These are phyloP conservation scores for Penicillium argentinense DNA, from an alignment of 495 filamentous ascomycete species.

Conservation along the genomic window DNA sequence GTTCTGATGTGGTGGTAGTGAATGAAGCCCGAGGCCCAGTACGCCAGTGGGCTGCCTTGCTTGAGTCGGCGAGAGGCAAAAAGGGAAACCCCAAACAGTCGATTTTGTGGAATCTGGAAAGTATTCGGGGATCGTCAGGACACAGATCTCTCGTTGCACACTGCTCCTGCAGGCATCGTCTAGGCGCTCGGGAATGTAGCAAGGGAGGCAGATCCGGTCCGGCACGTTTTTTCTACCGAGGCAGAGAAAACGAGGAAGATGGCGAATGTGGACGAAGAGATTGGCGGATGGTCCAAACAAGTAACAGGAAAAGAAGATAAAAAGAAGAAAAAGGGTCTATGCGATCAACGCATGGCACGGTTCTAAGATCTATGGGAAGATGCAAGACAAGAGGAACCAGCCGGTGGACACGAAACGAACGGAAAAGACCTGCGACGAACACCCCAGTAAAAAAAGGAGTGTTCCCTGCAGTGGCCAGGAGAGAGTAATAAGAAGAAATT, in stretches of 20 bases:
- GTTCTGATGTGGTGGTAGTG: background rate
- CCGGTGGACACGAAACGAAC: constrained; percentile 9
- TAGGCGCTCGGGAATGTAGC: constrained; percentile 20
- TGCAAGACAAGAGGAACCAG: constrained; percentile 8
- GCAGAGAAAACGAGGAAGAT: background rate
- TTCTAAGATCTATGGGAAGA: constrained; percentile 3
- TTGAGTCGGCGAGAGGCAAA: background rate
- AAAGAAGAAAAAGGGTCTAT: background rate
- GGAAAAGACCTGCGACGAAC: constrained; percentile 1
- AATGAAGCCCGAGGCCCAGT: background rate
- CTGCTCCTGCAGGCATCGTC: constrained; percentile 18
- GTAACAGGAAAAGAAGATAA: background rate
- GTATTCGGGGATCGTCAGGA: background rate
- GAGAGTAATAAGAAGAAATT: constrained; percentile 9
- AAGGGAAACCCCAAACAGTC: constrained; percentile 6
- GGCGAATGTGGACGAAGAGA: background rate
- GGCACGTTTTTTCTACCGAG: constrained; percentile 1
- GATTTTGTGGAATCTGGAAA: constrained; percentile 6
- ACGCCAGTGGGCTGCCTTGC: background rate
- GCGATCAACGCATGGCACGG: constrained; percentile 5
- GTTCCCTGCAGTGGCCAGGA: constrained; percentile 10
- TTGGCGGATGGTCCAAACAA: background rate
- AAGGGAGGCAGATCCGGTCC: constrained; percentile 8
- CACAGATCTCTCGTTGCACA: constrained; percentile 12
- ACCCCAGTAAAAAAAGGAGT: constrained; percentile 3